Evolutionary conservation across 306 rosid species (phyloP), one percentile per base, ranked within the genome.

Genomic region (Canavalia ensiformis): DNA sequence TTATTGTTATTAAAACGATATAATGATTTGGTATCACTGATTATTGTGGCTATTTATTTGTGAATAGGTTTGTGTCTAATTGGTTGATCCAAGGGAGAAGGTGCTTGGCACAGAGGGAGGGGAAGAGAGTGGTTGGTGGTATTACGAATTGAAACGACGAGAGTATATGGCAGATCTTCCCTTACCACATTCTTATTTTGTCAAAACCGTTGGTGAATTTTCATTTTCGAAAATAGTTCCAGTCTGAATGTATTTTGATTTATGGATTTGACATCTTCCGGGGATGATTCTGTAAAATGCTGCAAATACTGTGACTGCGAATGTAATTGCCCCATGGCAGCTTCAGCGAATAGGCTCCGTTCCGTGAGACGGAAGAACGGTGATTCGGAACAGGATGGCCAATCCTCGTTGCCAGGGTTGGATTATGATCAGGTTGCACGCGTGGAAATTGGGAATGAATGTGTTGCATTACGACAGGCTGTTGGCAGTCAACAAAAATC

Each of bases 231-330:
- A 83, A 30, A 9, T 34, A 0, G 0, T 60, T 45, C 7, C 4
- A 0, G 41, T 65, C 77, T 68, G 77, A 79, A 79, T 79, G 78
- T 57, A 2, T 41, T 29, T 75, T 77, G 80, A 68, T 73, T 58
- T 56, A 96, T 96, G 99, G 99, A 93, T 82, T 89, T 85, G 49
- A 91, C 81, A 75, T 85, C 89, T 78, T 81, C 88, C 10, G 69
- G 75, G 2, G 49, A 6, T 65, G 87, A 69, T 81, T 72, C 66
- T 62, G 90, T 81, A 18, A 85, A 84, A 81, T 86, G 90, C 34
- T 85, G 89, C 83, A 71, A 84, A 79, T 87, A 95, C 75, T 78
- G 88, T 67, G 60, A 86, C 35, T 89, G 92, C 3, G 88, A 81
- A 10, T 90, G 91, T 60, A 86, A 89, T 76, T 93, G 93, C 66